Evolutionary conservation across 495 filamentous ascomycete genomes (phyloP), one percentile per base, ranked within the genome.

Genomic region (Immersiella caudata): DNA sequence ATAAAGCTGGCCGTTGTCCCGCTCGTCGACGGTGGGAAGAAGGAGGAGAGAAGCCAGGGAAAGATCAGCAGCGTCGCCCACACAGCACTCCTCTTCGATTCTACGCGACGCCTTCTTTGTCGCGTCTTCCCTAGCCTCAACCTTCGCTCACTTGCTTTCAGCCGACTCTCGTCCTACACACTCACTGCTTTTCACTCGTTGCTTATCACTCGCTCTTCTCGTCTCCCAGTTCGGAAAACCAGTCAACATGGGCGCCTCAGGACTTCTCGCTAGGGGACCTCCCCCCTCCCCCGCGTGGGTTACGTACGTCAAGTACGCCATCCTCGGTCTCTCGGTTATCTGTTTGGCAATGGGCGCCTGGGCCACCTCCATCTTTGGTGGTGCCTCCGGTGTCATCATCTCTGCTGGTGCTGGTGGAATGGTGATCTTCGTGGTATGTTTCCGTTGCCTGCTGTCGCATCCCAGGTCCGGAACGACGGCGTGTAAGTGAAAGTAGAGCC

Each of bases 391-490:
- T 20, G 54, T 25, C 36, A 65, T 70, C 61, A 70, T 60, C 14
- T 46, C 51, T 14, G 52, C 25, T 16, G 77, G 73, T 22, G 62
- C 74, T n/a, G 68, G 69, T 8, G 75, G 69, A 11, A 70, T 80
- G 61, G 57, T 78, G 49, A 70, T 82, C 35, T 81, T 80, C 24
- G 63, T 74, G 14, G 80, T 82, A 75, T 64, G 75, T 65, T 20
- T 7, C 5, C 24, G 22, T 5, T 18, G 16, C 40, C 8, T 29
- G 1, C 4, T 22, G n/a, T 20, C 16, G 11, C 12, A 0, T 51
- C 24, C 6, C 20, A 2, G 16, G 9, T 12, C 40, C 40, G 9
- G 11, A 14, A 12, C 11, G 40, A 12, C 40, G 16, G 40, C 40
- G 11, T 46, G 11, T 46, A 46, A 46, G 40, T 46, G 5, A 46